A percentile compares a stretch with the other conserved stretches of the same genome.
These are phyloP conservation scores for Alternaria panax DNA, from an alignment of 2,329 filamentous ascomycete species.

Conservation along the genomic window DNA sequence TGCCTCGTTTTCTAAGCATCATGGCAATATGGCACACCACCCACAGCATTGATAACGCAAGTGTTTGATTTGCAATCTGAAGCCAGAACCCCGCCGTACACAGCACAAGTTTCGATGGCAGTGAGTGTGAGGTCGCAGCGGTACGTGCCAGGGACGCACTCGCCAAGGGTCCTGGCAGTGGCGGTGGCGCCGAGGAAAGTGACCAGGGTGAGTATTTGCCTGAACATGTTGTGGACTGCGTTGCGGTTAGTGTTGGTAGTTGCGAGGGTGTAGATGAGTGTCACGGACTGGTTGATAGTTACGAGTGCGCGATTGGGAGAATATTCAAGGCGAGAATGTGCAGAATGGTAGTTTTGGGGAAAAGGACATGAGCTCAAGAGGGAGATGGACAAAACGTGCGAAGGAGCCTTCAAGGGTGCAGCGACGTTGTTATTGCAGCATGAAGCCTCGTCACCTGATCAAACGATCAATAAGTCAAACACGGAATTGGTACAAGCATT, in stretches of 20 bases:
- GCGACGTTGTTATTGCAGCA: not conserved
- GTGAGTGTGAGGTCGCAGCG: not conserved
- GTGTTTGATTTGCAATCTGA: not conserved
- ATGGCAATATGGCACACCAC: not conserved
- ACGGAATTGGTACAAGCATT: not conserved
- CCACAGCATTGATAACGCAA: not conserved
- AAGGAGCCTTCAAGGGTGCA: not conserved
- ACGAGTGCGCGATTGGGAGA: not conserved
- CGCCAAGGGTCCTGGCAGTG: not conserved
- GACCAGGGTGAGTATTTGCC: not conserved
- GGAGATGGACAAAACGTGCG: not conserved
- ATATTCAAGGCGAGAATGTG: not conserved
- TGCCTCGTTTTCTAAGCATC: not conserved
- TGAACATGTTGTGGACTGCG: not conserved
- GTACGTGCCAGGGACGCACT: not conserved
- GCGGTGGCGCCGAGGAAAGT: not conserved
- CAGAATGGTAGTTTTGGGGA: not conserved
- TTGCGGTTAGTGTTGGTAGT: not conserved
- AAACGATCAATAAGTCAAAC: not conserved
- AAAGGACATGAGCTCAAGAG: not conserved
- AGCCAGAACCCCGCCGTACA: not conserved
- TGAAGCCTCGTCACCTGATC: not conserved
- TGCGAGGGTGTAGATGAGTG: not conserved
- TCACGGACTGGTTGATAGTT: not conserved
- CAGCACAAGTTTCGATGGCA: not conserved